Base-by-base conservation (phyloP, 2,329 filamentous ascomycete genomes). In the Cladophialophora bantiana region DNA sequence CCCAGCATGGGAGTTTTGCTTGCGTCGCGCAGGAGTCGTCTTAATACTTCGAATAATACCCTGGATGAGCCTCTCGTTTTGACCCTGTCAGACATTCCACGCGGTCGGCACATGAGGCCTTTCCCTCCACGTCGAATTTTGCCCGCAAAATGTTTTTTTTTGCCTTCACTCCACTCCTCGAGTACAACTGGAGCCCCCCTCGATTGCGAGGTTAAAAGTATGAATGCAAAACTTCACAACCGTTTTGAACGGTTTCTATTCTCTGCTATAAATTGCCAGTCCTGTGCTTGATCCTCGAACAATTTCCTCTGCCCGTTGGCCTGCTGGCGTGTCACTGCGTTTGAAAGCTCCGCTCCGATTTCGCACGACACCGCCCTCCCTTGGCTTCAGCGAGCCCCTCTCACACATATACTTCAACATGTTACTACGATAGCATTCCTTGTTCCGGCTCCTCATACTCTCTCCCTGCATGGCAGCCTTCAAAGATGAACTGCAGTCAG, bases 371-470 rank as follows among this genome's bases (percentile, higher is more conserved):
- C 67, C 66, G 64, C 64, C 66, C 57, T 65, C 66, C 66, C 55
- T 32, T 48, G 36, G 15, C 26, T 38, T 52, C 54, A 61, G 57
- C 35, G 35, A 40, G 20, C 57, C 57, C 66, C 59, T 48, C 42
- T 42, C 56, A 31, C 32, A 35, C 34, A 38, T n/a, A 42, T 42
- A 60, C 76, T 76, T 75, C 75, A 70, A 74, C 76, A 74, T 73
- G 75, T 57, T 73, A 76, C 70, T 72, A 75, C 68, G 75, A 79
- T 79, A 77, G 78, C 67, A 77, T 53, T 12, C 26, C 20, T 50
- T 32, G 53, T 18, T 40, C 35, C 65, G 77, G 42, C 4, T 40
- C 26, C 52, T 42, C 53, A 42, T 54, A 40, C 40, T 7, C 35
- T 26, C 56, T 38, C 45, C 45, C 61, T 62, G 67, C 50, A 73